Conservation (phyloP, 129 eudicot species). For the Flaveria trinervia region DNA sequence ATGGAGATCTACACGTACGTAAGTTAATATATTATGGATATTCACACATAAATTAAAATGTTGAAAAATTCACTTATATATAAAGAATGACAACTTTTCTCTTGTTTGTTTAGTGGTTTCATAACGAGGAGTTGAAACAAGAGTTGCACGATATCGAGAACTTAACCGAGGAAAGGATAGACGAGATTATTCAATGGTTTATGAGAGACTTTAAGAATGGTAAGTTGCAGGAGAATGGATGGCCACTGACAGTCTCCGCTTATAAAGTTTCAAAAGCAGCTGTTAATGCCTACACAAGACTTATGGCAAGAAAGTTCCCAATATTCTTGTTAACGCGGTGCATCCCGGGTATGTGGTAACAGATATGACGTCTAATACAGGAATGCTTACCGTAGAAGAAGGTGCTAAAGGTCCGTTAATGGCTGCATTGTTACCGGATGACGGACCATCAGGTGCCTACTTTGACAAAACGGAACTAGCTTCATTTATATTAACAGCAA, state of each 20-base stretch:
- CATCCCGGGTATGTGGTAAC: slow-evolving; percentile 33
- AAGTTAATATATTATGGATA: neutral
- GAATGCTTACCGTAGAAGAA: slow-evolving; percentile 35
- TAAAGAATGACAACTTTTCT: neutral
- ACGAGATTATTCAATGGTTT: slow-evolving; percentile 30
- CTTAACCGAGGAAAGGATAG: slow-evolving; percentile 18
- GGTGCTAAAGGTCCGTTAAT: slow-evolving; percentile 22
- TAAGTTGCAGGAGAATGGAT: slow-evolving; percentile 18
- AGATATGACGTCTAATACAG: slow-evolving; percentile 30
- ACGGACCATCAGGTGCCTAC: slow-evolving; percentile 38
- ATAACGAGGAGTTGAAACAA: slow-evolving; percentile 24
- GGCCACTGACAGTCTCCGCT: slow-evolving; percentile 27
- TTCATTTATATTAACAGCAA: neutral
- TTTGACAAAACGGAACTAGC: slow-evolving; percentile 20
- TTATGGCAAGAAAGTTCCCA: slow-evolving; percentile 22
- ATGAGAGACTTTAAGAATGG: slow-evolving; percentile 21
- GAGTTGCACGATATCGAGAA: slow-evolving; percentile 19
- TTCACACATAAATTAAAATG: neutral
- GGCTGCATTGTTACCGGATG: slow-evolving; percentile 34
- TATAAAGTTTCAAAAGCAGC: slow-evolving; percentile 8
- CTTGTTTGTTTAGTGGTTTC: slow-evolving; percentile 17
- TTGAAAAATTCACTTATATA: neutral
- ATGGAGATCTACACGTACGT: slow-evolving; percentile 28
- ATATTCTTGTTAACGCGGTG: slow-evolving; percentile 26
- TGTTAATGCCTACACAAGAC: slow-evolving; percentile 24